Evolutionary conservation across 768 basidiomycete genomes (phyloP), one percentile per base, ranked within the genome.

Genomic region (Russula brevipes): DNA sequence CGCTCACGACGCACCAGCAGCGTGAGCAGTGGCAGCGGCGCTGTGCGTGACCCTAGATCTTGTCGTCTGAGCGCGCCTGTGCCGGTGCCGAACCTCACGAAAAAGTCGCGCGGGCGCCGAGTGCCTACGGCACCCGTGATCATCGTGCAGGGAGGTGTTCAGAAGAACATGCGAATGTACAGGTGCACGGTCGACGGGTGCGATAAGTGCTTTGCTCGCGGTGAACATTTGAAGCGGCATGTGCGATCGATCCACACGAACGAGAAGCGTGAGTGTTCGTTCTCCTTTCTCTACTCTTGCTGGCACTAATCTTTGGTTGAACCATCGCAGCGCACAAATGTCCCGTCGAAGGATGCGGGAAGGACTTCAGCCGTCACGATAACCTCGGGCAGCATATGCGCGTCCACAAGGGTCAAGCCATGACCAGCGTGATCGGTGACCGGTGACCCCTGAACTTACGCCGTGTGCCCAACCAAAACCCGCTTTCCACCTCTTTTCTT

Each of bases 221-320:
- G 88, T 30, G 94, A 96, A 74, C 94, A 96, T 73, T 76, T 96
- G 66, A 94, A 94, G 79, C 79, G 94, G 66, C 93, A 95, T 73
- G 82, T 94, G 45, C 76, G 91, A 68, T 88, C 87, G 70, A 92
- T 95, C 58, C 93, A 95, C 75, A 94, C 93, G 30, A 83, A 94
- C 73, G 92, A 94, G 73, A 94, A 92, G 78, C 93, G 93, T 94
- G 71, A 74, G 91, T 82, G 44, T 52, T 24, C 24, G 24, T 24
- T 7, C 0, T 54, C 2, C 33, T 46, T 44, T 61, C 33, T 45
- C 41, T 59, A 61, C 36, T 68, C 52, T 12, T 30, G 45, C 30
- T 50, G 35, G 50, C 61, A 44, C 41, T 55, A 64, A 67, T 38
- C 69, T 50, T 60, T 64, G 54, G 64, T 17, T 35, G 17, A 7